Evolutionary conservation across 2,329 filamentous ascomycete species (phyloP).

Genomic region (Arthrobotrys sphaeroides): DNA sequence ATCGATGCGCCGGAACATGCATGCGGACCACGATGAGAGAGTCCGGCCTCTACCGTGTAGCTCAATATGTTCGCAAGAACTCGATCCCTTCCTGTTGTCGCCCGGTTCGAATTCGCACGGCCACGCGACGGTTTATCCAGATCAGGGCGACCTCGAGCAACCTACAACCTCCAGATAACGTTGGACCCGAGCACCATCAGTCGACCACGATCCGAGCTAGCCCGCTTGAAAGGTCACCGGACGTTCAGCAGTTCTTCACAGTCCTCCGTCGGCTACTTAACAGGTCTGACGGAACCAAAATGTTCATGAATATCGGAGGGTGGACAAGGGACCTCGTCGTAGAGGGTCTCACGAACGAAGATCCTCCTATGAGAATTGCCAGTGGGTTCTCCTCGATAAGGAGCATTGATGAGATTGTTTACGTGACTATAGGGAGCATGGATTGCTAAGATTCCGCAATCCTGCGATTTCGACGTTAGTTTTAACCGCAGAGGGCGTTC

Average conservation of each 20-base stretch:
- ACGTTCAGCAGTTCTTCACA: constrained; percentile 12
- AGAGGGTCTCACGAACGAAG: constrained; percentile 20
- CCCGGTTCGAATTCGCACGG: not conserved
- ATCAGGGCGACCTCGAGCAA: not conserved
- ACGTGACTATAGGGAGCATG: too few species aligned
- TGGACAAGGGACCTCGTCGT: constrained; percentile 22
- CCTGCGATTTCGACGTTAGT: too few species aligned
- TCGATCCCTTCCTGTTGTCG: not conserved
- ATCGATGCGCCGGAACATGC: not conserved
- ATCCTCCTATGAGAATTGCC: constrained; percentile 32
- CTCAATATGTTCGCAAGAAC: not conserved
- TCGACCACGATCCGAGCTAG: constrained; percentile 28
- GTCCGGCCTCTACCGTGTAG: not conserved
- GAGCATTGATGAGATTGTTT: too few species aligned
- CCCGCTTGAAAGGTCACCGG: constrained; percentile 32
- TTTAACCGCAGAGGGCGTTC: not conserved
- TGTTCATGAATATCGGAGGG: not conserved
- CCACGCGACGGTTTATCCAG: not conserved
- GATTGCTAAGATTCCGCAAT: not conserved
- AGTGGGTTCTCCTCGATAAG: constrained; percentile 25
- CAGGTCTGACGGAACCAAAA: not conserved
- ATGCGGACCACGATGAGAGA: not conserved
- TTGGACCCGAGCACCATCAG: not conserved
- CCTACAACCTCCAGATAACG: not conserved
- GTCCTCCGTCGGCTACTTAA: not conserved